These are phyloP conservation scores for Phascolomyces articulosus DNA, from an alignment of 371 early-diverging fungal genomes.

Conservation along the genomic window DNA sequence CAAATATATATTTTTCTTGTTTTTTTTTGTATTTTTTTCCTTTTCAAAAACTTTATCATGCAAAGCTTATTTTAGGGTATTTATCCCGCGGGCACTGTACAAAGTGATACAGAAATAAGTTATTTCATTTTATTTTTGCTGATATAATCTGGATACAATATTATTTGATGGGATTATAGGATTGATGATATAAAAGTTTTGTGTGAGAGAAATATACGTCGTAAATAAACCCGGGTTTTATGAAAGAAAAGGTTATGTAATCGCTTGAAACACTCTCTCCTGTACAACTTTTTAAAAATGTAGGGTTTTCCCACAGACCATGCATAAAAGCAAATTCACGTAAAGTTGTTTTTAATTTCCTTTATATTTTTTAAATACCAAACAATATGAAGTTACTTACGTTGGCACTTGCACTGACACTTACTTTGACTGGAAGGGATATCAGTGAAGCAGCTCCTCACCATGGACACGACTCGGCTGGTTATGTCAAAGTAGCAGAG, in stretches of 20 bases:
- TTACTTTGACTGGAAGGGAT: background rate
- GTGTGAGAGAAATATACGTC: background rate
- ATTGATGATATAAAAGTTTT: background rate
- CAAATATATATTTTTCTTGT: too few relatives aligned
- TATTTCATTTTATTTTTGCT: too few relatives aligned
- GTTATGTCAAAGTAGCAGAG: slow-evolving; percentile 24
- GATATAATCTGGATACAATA: too few relatives aligned
- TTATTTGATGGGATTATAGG: background rate
- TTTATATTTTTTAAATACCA: background rate
- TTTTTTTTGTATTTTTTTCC: too few relatives aligned
- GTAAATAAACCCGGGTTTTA: too few relatives aligned
- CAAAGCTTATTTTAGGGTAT: too few relatives aligned
- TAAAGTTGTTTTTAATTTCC: background rate
- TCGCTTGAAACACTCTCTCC: background rate
- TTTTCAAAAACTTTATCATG: too few relatives aligned
- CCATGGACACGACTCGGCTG: background rate
- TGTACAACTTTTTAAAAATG: too few relatives aligned
- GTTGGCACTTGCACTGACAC: background rate
- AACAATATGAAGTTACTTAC: background rate
- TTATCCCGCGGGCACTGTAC: too few relatives aligned
- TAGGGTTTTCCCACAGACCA: background rate
- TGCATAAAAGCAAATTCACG: background rate
- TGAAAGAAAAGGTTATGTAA: background rate
- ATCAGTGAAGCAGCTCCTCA: background rate
- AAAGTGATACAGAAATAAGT: too few relatives aligned